These are phyloP conservation scores for Ormosia emarginata DNA, from an alignment of 306 rosid genomes.

Conservation along the genomic window DNA sequence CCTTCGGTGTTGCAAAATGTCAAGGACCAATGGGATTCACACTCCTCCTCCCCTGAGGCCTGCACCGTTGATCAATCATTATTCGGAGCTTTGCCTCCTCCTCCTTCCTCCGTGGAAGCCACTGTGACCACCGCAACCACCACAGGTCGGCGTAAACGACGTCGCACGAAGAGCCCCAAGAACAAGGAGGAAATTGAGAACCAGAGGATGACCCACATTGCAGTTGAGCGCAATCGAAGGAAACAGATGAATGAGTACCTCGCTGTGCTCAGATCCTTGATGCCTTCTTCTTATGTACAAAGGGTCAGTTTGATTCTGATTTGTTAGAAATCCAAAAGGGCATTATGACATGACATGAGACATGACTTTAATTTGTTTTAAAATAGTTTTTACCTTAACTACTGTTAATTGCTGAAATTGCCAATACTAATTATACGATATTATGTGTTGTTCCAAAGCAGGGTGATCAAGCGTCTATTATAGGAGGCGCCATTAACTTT, in stretches of 20 bases:
- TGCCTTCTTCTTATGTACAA: conserved; percentile 79
- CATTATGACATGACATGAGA: not conserved
- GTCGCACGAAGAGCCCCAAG: conserved; percentile 49
- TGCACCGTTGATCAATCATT: not conserved
- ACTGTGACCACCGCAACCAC: not conserved
- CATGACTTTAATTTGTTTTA: not conserved
- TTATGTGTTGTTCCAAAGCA: not conserved
- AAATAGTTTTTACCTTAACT: not conserved
- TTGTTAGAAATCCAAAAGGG: not conserved
- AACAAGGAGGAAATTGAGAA: conserved; percentile 79
- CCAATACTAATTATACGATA: not conserved
- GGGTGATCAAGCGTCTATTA: conserved; percentile 96
- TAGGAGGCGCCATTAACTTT: conserved; percentile 92
- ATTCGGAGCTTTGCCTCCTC: not conserved
- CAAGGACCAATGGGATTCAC: conserved; percentile 32
- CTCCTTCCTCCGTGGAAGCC: not conserved
- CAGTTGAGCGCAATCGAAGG: conserved; percentile 84
- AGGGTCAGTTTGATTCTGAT: conserved; percentile 50
- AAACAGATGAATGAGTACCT: conserved; percentile 91
- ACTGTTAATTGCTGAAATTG: not conserved
- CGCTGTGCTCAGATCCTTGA: conserved; percentile 64
- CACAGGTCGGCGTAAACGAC: conserved; percentile 48
- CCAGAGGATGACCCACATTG: conserved; percentile 92
- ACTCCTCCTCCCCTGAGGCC: conserved; percentile 31
- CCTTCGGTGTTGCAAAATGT: conserved; percentile 21